Base-by-base conservation (phyloP, 2,329 filamentous ascomycete species). In the Botrytis sinoallii region DNA sequence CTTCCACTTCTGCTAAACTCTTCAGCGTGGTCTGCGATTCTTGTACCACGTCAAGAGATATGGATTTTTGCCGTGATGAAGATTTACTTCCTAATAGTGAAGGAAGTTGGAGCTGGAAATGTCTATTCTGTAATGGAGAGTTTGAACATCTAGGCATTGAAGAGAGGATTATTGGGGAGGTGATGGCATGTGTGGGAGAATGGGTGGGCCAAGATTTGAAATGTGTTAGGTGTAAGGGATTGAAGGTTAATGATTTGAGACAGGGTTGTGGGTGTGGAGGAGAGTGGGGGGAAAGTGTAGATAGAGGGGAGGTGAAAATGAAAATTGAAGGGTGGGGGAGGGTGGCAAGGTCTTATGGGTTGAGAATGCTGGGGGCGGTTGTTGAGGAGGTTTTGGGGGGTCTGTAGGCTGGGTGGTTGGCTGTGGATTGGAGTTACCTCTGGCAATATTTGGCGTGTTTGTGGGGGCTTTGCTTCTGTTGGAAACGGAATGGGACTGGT, bases 261-360 rank as follows among this genome's bases (percentile, higher is more conserved):
- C 95, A 98, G 82, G 95, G 98, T 83, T 99, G 97, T 83, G 92
- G 91, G 18, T 99, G 96, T 85, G 93, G 93, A 75, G 96, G 96
- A 5, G 88, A 88, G 74, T 99, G 96, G 96, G 87, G 86, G 29
- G 89, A 89, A 77, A 93, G 90, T 32, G 86, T 95, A 74, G 88
- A 91, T 77, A 86, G 87, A 76, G 89, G 87, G 44, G 92, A 92
- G 42, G 84, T 95, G 40, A 83, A 88, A 79, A 88, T 85, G 81
- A 88, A 85, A 80, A 79, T 98, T 79, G 86, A 82, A 60, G 92
- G 97, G 7, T 91, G 94, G 83, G 86, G 85, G 77, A 90, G 88
- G 71, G 95, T 97, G 67, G 93, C 93, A 12, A 87, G 85, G 78
- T 94, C 90, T 81, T 97, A 96, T 83, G 91, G 90, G 8, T 84